These are phyloP conservation scores for Hyaloscypha variabilis DNA, from an alignment of 495 filamentous ascomycete genomes.

Conservation along the genomic window DNA sequence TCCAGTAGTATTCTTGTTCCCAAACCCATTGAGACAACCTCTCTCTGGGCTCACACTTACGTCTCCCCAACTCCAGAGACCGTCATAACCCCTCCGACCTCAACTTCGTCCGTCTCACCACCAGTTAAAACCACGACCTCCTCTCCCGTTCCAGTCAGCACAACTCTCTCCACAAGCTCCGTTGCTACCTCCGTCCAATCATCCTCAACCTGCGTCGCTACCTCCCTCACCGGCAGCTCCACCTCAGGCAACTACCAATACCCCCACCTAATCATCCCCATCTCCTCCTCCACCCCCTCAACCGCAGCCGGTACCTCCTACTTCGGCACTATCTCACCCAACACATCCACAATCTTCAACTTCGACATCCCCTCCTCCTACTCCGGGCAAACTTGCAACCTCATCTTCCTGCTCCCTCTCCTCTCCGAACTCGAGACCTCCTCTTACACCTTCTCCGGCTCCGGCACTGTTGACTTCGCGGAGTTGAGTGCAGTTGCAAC, in stretches of 20 bases:
- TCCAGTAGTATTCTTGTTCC: too few relatives aligned
- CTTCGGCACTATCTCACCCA: conserved; percentile 56
- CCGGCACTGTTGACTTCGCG: conserved; percentile 54
- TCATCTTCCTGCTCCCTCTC: conserved; percentile 66
- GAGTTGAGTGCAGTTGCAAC: conserved; percentile 43
- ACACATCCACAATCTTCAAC: conserved; percentile 64
- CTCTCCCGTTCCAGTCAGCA: conserved; percentile 22
- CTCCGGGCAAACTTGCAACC: conserved; percentile 59
- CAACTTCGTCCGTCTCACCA: neutral
- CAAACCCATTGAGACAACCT: conserved; percentile 1
- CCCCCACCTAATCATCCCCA: conserved; percentile 67
- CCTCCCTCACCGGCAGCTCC: conserved; percentile 44
- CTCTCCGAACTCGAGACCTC: conserved; percentile 54
- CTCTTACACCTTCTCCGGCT: conserved; percentile 57
- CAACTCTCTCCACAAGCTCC: neutral
- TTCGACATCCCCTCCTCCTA: conserved; percentile 62
- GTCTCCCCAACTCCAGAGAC: neutral
- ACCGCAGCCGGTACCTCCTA: conserved; percentile 52
- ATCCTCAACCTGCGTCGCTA: conserved; percentile 49
- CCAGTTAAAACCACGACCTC: conserved; percentile 14
- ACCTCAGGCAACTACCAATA: conserved; percentile 47
- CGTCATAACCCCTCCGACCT: neutral
- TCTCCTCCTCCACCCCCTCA: conserved; percentile 57
- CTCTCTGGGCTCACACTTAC: neutral
- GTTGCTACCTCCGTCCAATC: conserved; percentile 2